Evolutionary conservation across 1,139 yeast genomes (phyloP), one percentile per base, ranked within the genome.

Genomic region (Meyerozyma guilliermondii): DNA sequence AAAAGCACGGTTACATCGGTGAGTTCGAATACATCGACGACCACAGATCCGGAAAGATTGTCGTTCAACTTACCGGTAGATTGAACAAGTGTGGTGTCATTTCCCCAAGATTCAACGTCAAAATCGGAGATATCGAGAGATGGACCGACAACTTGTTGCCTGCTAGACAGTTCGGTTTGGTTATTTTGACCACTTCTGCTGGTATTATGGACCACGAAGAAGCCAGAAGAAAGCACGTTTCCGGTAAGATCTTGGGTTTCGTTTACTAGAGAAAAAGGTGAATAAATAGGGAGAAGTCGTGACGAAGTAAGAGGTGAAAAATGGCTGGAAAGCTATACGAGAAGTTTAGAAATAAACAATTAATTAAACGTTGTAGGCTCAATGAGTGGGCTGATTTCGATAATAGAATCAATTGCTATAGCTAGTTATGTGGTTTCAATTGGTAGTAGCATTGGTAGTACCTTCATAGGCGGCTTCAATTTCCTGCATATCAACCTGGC

Each of bases 191-290:
- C 71, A 92, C 98, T 60, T 92, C 98, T 62, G 96, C 98, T 62
- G 98, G 98, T 76, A 92, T 92, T 62, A 89, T 92, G 96, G 98
- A 92, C 80, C 98, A 92, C 78, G 98, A 92, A 79, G 98, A 92
- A 80, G 98, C 98, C 62, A 89, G 97, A 83, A 87, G 98, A 84
- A 92, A 92, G 87, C 98, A 92, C 75, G 98, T 91, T 61, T 88
- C 97, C 60, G 98, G 98, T 73, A 91, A 91, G 78, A 84, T 91
- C 66, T 82, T 91, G 66, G 98, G 98, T 65, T 91, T 87, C 73
- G 96, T 91, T 55, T 91, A 91, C 80, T 33, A 33, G 24, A 20
- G 5, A 23, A 13, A 29, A 26, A 6, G 22, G 22, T 20, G 22
- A 26, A 26, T 26, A 26, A 26, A 26, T n/a, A 7, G 4, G 24